A percentile compares a stretch with the other conserved stretches of the same genome.
Evolutionary conservation across 176 grass and related monocot genomes (phyloP).

Genomic region (Juncus inflexus): DNA sequence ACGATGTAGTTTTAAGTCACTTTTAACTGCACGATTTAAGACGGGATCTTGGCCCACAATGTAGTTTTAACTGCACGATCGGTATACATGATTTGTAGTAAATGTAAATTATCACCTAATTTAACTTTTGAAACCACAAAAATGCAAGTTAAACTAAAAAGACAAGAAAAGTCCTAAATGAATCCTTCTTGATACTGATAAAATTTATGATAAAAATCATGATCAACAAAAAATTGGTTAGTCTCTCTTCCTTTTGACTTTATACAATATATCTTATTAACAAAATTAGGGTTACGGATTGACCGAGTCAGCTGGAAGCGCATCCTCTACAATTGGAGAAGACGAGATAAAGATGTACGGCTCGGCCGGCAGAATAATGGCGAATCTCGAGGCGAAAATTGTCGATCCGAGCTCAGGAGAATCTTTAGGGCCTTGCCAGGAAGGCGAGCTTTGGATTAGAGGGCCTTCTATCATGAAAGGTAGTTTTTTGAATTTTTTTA

Average conservation of each 20-base stretch:
- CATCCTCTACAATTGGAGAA: conserved; percentile 29
- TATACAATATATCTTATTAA: not conserved
- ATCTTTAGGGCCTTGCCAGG: conserved; percentile 41
- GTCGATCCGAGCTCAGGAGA: conserved; percentile 57
- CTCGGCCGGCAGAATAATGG: conserved; percentile 51
- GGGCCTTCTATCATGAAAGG: conserved; percentile 71
- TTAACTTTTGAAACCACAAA: no score
- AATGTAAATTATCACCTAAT: no score
- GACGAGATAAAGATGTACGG: conserved; percentile 46
- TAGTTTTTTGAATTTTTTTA: not conserved
- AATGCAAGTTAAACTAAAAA: no score
- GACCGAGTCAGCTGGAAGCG: conserved; percentile 50
- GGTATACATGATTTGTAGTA: no score
- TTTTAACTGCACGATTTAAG: no score
- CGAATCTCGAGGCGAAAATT: conserved; percentile 62
- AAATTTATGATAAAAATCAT: not conserved
- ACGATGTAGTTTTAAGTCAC: no score
- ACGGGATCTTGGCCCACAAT: no score
- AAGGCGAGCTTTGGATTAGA: conserved; percentile 58
- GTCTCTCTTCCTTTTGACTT: not conserved
- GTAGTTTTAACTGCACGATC: no score
- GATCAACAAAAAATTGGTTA: not conserved
- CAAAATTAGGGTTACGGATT: conserved; percentile 58
- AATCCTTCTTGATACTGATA: not conserved
- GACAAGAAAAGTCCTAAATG: no score